Base-by-base conservation (phyloP, 805 yeast species). In the Candida tibetensis region DNA sequence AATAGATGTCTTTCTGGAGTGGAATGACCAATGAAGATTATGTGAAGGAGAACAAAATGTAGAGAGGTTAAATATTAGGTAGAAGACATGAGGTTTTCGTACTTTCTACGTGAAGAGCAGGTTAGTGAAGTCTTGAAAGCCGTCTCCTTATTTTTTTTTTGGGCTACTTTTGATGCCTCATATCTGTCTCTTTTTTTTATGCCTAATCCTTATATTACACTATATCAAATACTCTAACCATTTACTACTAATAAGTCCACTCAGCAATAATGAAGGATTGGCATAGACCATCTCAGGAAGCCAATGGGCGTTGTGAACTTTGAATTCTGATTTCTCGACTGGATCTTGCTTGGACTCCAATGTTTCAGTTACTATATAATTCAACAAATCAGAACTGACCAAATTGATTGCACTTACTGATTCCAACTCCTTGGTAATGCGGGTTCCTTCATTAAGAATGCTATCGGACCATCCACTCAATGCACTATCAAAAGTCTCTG, bases 141-240 rank as follows among this genome's bases (percentile, higher is more conserved):
- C n/a, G n/a, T n/a, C n/a, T n/a, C n/a, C n/a, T n/a, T n/a, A n/a
- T n/a, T n/a, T n/a, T n/a, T n/a, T n/a, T n/a, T n/a, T n/a, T n/a
- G n/a, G n/a, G n/a, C n/a, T n/a, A n/a, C n/a, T n/a, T n/a, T n/a
- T n/a, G n/a, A n/a, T 10, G 25, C 25, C 25, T 7, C 25, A 7
- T 21, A 7, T 7, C 25, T 21, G 7, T 29, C 17, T 29, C 8
- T 32, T 22, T 14, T 9, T 16, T n/a, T 32, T 13, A 22, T 31
- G 18, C 17, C 14, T 31, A 31, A 23, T 19, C 15, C 21, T 14
- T 17, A 31, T 17, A 19, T 9, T 22, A 25, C 25, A 21, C 44
- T 54, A 69, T 28, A 65, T 46, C 36, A 69, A 60, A 45, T 64
- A 65, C 46, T 57, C 59, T 36, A 69, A 49, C 73, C 72, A 69